Conservation (phyloP, 2,329 filamentous ascomycete species). For the Apiospora arundinis region DNA sequence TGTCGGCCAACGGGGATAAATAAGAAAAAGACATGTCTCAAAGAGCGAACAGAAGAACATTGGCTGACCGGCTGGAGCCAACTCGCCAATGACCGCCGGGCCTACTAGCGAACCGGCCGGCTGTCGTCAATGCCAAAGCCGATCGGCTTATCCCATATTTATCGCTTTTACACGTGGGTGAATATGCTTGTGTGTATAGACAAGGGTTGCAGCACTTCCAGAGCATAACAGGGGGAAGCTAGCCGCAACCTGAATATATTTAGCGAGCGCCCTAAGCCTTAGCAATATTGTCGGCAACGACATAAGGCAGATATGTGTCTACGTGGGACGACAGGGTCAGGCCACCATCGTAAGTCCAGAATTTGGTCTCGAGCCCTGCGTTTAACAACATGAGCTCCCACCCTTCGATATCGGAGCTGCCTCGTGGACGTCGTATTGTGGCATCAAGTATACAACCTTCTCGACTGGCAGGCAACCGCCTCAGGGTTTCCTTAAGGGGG, state of each 20-base stretch:
- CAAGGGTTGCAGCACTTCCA: background rate
- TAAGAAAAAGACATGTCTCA: background rate
- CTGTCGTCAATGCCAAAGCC: background rate
- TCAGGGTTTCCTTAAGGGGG: background rate
- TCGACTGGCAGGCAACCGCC: too few relatives aligned
- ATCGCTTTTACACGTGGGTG: too few relatives aligned
- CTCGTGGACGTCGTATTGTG: background rate
- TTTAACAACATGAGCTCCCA: background rate
- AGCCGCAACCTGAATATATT: background rate
- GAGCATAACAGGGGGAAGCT: background rate
- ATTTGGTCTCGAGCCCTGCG: background rate
- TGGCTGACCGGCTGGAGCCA: background rate
- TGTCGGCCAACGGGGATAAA: constrained; percentile 4
- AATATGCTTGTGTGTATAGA: background rate
- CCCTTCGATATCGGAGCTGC: background rate
- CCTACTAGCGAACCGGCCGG: background rate
- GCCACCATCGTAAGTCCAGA: background rate
- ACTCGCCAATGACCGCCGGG: background rate
- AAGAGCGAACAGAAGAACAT: background rate
- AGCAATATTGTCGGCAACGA: background rate
- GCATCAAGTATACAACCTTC: background rate
- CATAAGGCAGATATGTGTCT: background rate
- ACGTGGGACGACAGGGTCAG: background rate
- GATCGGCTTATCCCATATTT: too few relatives aligned
- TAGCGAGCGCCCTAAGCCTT: background rate